phyloP scores from a whole-genome alignment of 352 stramenopile species.

The Pythium folliculosum region DNA sequence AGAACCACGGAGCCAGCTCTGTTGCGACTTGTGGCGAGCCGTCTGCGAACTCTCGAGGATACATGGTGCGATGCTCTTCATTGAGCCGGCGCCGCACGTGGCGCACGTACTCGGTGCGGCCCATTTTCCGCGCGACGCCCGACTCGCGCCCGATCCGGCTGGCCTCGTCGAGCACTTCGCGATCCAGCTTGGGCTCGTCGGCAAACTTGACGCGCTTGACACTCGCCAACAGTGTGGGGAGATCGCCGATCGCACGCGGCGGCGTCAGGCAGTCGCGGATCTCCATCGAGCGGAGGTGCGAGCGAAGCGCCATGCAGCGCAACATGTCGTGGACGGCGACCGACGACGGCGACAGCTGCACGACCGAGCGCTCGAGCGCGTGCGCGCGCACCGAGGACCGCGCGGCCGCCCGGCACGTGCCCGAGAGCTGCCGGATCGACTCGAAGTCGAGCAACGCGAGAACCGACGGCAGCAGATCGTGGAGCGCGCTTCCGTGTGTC shows the following conservation, averaged over 20 bases:
- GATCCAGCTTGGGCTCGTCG: constrained; percentile 7
- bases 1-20: constrained; percentile 1
- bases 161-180: constrained; percentile 13
- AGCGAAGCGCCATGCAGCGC: constrained; percentile 13
- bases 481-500: background rate
- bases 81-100: constrained; percentile 12
- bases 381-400: background rate
- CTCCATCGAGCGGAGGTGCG: constrained; percentile 7
- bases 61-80: constrained; percentile 2
- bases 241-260: background rate
- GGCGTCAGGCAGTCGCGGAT: constrained; percentile 6
- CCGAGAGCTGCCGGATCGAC: constrained; percentile 18
- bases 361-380: constrained; percentile 9
- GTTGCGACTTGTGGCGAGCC: background rate
- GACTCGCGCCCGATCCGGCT: background rate
- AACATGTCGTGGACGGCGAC: constrained; percentile 16
- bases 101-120: background rate
- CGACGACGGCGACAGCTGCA: constrained; percentile 22
- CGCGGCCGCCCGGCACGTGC: constrained; percentile 8
- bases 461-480: constrained; percentile 10
- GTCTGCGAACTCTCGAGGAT: background rate
- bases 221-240: constrained; percentile 1
- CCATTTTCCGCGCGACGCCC: background rate
- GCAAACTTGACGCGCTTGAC: constrained; percentile 15
- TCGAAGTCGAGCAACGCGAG: constrained; percentile 19